Evolutionary conservation across 1,284 basidiomycete species (phyloP).

Genomic region (Hymenochaete sp.): DNA sequence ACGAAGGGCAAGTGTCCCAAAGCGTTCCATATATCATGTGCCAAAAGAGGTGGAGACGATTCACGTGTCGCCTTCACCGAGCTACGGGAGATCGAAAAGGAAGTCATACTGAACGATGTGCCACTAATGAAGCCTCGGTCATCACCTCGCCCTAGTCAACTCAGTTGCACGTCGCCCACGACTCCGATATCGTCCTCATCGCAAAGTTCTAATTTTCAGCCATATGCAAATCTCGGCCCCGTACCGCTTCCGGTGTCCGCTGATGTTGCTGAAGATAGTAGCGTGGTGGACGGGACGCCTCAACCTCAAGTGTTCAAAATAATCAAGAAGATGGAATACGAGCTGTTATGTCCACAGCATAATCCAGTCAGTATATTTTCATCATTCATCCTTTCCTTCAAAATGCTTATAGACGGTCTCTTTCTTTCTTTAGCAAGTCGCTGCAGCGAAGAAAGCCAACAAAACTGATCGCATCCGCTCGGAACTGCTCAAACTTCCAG

Average conservation of each 20-base stretch:
- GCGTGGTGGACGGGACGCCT: not conserved
- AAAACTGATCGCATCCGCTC: conserved; percentile 60
- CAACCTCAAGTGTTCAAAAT: conserved; percentile 45
- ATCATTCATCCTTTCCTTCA: conserved; percentile 5
- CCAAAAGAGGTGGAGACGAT: conserved; percentile 43
- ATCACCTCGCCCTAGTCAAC: too few species aligned
- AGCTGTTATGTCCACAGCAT: conserved; percentile 71
- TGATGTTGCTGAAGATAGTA: not conserved
- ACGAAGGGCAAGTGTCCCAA: conserved; percentile 89
- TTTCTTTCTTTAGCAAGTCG: conserved; percentile 41
- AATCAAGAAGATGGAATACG: conserved; percentile 62
- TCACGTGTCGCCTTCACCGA: conserved; percentile 52
- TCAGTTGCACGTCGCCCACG: not conserved
- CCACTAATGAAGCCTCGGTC: not conserved
- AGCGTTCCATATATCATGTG: conserved; percentile 92
- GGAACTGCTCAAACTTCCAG: conserved; percentile 57
- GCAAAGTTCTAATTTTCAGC: conserved; percentile 9
- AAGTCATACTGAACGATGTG: conserved; percentile 53
- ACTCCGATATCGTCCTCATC: not conserved
- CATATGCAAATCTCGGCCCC: not conserved
- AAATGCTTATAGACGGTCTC: conserved; percentile 7
- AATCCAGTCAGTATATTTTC: conserved; percentile 58
- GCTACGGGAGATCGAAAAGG: conserved; percentile 65
- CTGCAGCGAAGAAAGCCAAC: conserved; percentile 60
- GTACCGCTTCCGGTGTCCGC: not conserved